phyloP scores from a whole-genome alignment of 768 basidiomycete genomes.

The Rhizopogon vinicolor region DNA sequence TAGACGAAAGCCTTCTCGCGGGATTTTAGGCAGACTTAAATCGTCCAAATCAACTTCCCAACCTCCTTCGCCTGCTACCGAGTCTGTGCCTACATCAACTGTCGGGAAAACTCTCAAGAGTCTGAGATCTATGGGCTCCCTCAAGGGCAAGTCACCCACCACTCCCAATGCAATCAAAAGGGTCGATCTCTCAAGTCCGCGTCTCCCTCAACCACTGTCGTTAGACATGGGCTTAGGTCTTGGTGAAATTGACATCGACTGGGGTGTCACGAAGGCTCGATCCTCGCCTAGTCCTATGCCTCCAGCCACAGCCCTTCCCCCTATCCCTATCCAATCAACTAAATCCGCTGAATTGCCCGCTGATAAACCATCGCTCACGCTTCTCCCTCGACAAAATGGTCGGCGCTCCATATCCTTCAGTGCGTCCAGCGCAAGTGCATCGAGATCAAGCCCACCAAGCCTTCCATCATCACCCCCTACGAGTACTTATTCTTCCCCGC shows the following conservation, averaged over 20 bases:
- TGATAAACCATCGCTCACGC: slow-evolving; percentile 32
- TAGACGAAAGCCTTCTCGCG: slow-evolving; percentile 57
- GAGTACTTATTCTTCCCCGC: slow-evolving; percentile 32
- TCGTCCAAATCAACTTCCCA: slow-evolving; percentile 38
- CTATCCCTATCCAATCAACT: slow-evolving; percentile 15
- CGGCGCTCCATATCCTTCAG: slow-evolving; percentile 71
- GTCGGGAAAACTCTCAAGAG: slow-evolving; percentile 60
- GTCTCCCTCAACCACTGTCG: slow-evolving; percentile 46
- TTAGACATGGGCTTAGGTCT: slow-evolving; percentile 56
- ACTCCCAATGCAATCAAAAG: slow-evolving; percentile 21
- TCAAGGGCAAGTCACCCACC: slow-evolving; percentile 50
- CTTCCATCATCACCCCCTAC: slow-evolving; percentile 50
- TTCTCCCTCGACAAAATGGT: slow-evolving; percentile 43
- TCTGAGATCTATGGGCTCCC: slow-evolving; percentile 76
- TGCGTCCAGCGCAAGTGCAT: slow-evolving; percentile 22
- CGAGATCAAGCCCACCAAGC: slow-evolving; percentile 40
- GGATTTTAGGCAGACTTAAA: slow-evolving; percentile 62
- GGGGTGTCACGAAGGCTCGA: slow-evolving; percentile 26
- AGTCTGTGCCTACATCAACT: slow-evolving; percentile 27
- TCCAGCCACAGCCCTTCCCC: slow-evolving; percentile 7
- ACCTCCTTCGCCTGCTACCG: slow-evolving; percentile 39
- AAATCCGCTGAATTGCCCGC: slow-evolving; percentile 23
- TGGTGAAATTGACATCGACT: slow-evolving; percentile 47
- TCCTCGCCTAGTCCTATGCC: background rate
- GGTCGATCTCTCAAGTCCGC: slow-evolving; percentile 43